Percentiles rank a stretch among this genome's conserved stretches.
phyloP scores from a whole-genome alignment of 1,284 basidiomycete species.

The Microbotryomycetes sp. region DNA sequence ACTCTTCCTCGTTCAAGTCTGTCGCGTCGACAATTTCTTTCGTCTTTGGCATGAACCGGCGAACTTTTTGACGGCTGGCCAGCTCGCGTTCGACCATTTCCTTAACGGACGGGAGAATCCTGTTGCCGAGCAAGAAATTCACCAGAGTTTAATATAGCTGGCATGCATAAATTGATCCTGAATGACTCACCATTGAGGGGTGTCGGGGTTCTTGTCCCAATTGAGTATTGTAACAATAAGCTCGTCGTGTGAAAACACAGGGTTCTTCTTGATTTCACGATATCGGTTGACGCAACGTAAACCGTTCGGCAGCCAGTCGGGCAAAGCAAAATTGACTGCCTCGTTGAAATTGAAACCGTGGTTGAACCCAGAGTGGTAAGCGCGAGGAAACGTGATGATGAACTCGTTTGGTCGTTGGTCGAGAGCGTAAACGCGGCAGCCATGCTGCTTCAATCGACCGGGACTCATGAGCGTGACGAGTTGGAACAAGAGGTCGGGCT shows the following conservation, averaged over 20 bases:
- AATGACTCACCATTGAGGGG: slow-evolving; percentile 71
- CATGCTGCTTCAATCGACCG: slow-evolving; percentile 70
- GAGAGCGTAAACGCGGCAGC: slow-evolving; percentile 88
- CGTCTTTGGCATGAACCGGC: slow-evolving; percentile 45
- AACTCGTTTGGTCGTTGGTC: slow-evolving; percentile 98
- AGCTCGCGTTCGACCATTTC: slow-evolving; percentile 88
- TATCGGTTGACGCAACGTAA: slow-evolving; percentile 78
- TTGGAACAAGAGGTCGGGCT: slow-evolving; percentile 94
- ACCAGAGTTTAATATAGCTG: background rate
- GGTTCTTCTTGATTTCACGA: slow-evolving; percentile 78
- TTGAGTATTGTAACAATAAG: slow-evolving; percentile 89
- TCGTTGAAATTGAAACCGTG: slow-evolving; percentile 84
- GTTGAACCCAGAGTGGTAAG: slow-evolving; percentile 84
- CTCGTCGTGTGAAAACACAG: slow-evolving; percentile 98
- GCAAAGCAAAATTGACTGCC: slow-evolving; percentile 96
- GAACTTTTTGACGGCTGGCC: slow-evolving; percentile 55
- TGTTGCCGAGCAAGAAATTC: slow-evolving; percentile 39
- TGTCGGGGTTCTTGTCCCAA: slow-evolving; percentile 86
- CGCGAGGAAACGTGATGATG: slow-evolving; percentile 94
- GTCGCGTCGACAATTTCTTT: slow-evolving; percentile 65
- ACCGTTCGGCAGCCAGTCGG: slow-evolving; percentile 86
- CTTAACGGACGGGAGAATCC: slow-evolving; percentile 71
- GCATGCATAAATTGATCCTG: too few relatives aligned
- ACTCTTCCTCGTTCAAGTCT: slow-evolving; percentile 84
- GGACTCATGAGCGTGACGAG: slow-evolving; percentile 98